Evolutionary conservation across 1,284 basidiomycete species (phyloP), one percentile per base, ranked within the genome.

Genomic region (Cutaneotrichosporon cavernicola): DNA sequence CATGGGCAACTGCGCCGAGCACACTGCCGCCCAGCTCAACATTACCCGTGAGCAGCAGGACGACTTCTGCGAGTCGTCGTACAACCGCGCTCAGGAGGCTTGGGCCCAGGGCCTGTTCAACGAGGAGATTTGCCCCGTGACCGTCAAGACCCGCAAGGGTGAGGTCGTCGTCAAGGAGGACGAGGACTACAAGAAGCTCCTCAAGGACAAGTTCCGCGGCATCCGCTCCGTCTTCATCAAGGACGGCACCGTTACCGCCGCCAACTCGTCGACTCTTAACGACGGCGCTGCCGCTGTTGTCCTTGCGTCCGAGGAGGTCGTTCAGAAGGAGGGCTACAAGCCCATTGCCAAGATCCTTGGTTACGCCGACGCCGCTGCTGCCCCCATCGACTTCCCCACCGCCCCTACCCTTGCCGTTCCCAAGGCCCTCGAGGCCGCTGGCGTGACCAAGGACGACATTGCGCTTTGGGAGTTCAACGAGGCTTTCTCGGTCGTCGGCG

Each of bases 231-330:
- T 90, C 31, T 99, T 99, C 86, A 90, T 90, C 70, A 85, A 85
- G 83, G 86, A 89, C 69, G 96, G 96, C 61, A 88, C 86, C 56
- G 93, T 99, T 77, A 97, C 94, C 21, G 90, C 96, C 62, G 96
- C 94, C 66, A 99, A 99, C 83, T 92, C 96, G 4, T 92, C 90
- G n/a, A 91, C 89, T 61, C 83, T 99, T 77, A 97, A 93, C 79
- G 97, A 99, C 76, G 96, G 96, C 77, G 97, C 95, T n/a, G 94
- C 92, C 52, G 96, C 96, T 18, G 85, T 98, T 70, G 89, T 99
- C 61, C 84, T 99, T 66, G 96, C 92, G 84, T 92, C 91, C 21
- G 92, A 92, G 60, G 89, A 89, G 68, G 95, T 92, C 77, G 89
- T 95, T 47, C 86, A 90, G 81, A 89, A 92, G 80, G 88, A 95